Conservation (phyloP, 2,329 filamentous ascomycete species). For the Aspergillus sp. region DNA sequence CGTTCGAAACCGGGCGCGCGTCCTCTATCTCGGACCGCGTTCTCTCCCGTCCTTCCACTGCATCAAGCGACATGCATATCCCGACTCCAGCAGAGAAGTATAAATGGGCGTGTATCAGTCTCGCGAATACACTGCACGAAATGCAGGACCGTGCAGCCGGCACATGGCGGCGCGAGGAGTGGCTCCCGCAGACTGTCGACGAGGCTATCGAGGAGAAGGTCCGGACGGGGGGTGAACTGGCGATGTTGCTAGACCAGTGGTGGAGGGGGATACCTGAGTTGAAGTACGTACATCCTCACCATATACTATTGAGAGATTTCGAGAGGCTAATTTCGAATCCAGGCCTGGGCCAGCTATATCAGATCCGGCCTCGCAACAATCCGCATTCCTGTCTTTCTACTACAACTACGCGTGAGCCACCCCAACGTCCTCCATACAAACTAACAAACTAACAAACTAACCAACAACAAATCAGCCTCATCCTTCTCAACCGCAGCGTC, state of each 20-base stretch:
- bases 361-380: neutral
- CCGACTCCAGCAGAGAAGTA: neutral
- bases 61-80: no score
- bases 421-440: no score
- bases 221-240: neutral
- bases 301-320: neutral
- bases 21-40: neutral
- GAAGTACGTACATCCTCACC: neutral
- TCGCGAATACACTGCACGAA: slow-evolving; percentile 2
- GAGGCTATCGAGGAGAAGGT: slow-evolving; percentile 7
- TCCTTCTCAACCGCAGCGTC: neutral
- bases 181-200: slow-evolving; percentile 4
- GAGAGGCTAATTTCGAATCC: no score
- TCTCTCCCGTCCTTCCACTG: neutral
- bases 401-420: slow-evolving; percentile 1
- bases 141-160: slow-evolving; percentile 1
- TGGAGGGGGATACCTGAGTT: neutral
- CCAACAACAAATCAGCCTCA: neutral
- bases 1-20: slow-evolving; percentile 2
- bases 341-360: no score
- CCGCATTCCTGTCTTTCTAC: slow-evolving; percentile 1
- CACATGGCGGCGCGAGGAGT: slow-evolving; percentile 5
- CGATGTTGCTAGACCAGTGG: neutral
- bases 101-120: neutral
- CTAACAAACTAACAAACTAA: no score